phyloP scores from a whole-genome alignment of 169 alveolate genomes.

The Fabrea salina region DNA sequence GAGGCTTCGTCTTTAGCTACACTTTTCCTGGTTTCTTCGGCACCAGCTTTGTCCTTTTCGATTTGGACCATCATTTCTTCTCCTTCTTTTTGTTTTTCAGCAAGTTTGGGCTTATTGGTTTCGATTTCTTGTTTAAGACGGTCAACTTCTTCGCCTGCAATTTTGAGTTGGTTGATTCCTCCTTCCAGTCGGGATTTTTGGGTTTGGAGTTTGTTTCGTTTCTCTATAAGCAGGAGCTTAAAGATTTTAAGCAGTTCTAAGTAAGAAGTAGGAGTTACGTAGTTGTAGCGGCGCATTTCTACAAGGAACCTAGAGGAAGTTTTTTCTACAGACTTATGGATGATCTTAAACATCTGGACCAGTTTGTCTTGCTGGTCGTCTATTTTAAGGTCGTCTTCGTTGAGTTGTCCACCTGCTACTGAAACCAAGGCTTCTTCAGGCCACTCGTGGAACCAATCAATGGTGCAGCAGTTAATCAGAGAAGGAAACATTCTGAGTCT shows the following conservation, averaged over 20 bases:
- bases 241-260: constrained; percentile 74
- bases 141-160: constrained; percentile 87
- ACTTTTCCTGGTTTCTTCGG: constrained; percentile 81
- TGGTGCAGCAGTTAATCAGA: constrained; percentile 90
- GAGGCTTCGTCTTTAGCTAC: constrained; percentile 86
- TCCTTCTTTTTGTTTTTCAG: constrained; percentile 86
- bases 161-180: constrained; percentile 87
- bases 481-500: constrained; percentile 94
- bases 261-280: constrained; percentile 85
- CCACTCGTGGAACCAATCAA: constrained; percentile 95
- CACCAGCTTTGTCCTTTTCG: constrained; percentile 88
- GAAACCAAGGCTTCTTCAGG: constrained; percentile 92
- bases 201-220: constrained; percentile 77
- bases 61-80: constrained; percentile 88
- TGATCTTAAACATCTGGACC: constrained; percentile 83
- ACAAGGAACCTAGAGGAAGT: constrained; percentile 75
- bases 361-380: constrained; percentile 63
- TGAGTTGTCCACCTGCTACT: constrained; percentile 87
- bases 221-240: constrained; percentile 62
- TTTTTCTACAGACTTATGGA: constrained; percentile 91
- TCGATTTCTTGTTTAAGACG: constrained; percentile 80
- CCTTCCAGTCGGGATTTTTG: constrained; percentile 76
- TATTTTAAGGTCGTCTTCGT: constrained; percentile 69
- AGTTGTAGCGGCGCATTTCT: constrained; percentile 76
- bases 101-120: constrained; percentile 90